Base-by-base conservation (phyloP, 805 yeast species). In the Barnettozyma wickerhamii region DNA sequence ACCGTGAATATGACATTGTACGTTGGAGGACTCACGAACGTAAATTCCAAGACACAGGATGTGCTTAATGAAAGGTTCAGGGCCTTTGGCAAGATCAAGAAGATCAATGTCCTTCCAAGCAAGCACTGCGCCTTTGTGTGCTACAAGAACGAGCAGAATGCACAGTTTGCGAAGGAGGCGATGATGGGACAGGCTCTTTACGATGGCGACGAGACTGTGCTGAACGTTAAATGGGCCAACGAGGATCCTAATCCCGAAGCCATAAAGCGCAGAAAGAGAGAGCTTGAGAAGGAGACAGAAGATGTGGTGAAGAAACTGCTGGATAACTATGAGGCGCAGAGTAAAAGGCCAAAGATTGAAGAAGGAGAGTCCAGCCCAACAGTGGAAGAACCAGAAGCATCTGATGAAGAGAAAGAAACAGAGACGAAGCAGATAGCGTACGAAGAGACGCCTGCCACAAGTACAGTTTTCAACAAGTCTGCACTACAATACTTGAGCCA, bases 141-240 rank as follows among this genome's bases (percentile, higher is more conserved):
- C 1, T 91, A 66, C 55, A 69, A 69, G 42, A 59, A 70, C 27
- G 95, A 87, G 52, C 59, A 72, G 17, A 81, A 75, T 55, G 97
- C 97, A 0, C 97, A 91, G 59, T 93, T 91, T 68, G 96, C 96
- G 0, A 86, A 87, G 53, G 98, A 91, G 60, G 95, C 95, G 1
- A 87, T 91, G 96, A 76, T 82, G 30, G 81, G 81, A 33, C 98
- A 91, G 59, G 72, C 84, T 7, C 58, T 90, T 7, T 73, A 80
- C 38, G 79, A 74, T 32, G 40, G 35, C 21, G 72, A 75, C 42
- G n/a, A n/a, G n/a, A 95, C 84, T 47, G 73, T 81, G 0, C 61
- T 90, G 33, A 74, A 71, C 45, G 75, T 90, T 1, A 72, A 86
- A 48, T 90, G 98, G 98, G 95, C 97, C 0, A 78, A 77, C 45